phyloP scores from a whole-genome alignment of 441 rosid species.

The Adansonia gregorii region DNA sequence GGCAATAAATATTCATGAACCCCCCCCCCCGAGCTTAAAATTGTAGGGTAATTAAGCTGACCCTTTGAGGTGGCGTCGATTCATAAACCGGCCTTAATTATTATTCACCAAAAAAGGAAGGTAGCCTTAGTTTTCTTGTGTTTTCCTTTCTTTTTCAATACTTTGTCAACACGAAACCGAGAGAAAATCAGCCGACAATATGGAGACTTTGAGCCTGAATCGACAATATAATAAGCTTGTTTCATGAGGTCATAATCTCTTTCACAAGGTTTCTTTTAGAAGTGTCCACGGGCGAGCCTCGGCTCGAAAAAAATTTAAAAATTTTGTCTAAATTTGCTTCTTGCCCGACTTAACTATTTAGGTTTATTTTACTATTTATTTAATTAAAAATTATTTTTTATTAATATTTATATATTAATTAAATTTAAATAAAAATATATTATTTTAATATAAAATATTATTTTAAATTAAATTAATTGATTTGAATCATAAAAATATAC shows the following conservation, averaged over 20 bases:
- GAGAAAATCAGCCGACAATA: neutral
- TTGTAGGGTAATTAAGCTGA: neutral
- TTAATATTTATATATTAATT: too few relatives aligned
- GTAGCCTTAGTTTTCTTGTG: neutral
- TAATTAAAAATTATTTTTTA: too few relatives aligned
- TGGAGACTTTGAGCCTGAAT: neutral
- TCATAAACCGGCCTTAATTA: neutral
- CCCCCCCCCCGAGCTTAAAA: neutral
- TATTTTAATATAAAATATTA: too few relatives aligned
- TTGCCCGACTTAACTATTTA: too few relatives aligned
- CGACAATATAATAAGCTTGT: neutral
- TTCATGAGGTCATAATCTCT: conserved; percentile 28
- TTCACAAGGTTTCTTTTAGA: too few relatives aligned
- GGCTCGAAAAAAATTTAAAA: too few relatives aligned
- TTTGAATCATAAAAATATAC: too few relatives aligned
- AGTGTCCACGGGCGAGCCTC: too few relatives aligned
- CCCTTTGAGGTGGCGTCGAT: conserved; percentile 4
- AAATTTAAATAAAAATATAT: too few relatives aligned
- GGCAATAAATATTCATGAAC: conserved; percentile 7
- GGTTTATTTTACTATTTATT: too few relatives aligned
- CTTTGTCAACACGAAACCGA: neutral
- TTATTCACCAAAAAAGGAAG: neutral
- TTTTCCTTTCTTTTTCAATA: neutral
- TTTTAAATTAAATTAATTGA: too few relatives aligned
- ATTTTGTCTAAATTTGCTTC: too few relatives aligned